Percentiles rank a stretch among this genome's conserved stretches.
Evolutionary conservation across 495 filamentous ascomycete genomes (phyloP).

Genomic region (Ascobolus immersus): DNA sequence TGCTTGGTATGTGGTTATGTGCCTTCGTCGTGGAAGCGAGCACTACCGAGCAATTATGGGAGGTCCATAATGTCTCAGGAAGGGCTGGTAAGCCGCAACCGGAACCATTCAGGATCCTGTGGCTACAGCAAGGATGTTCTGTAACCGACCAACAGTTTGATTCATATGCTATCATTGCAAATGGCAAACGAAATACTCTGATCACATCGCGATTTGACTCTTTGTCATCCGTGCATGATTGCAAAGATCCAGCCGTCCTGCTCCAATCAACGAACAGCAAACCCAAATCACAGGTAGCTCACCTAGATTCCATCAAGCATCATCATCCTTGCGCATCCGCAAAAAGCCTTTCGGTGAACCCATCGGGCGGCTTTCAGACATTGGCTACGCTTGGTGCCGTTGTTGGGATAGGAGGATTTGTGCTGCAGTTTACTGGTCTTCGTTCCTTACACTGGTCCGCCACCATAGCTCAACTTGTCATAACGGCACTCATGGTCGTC

Average conservation of each 20-base stretch:
- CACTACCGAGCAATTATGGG: slow-evolving; percentile 10
- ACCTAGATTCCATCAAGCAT: too few relatives aligned
- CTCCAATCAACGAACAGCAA: not conserved
- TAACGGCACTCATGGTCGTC: slow-evolving; percentile 23
- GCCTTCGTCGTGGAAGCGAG: slow-evolving; percentile 14
- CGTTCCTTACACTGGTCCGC: slow-evolving; percentile 25
- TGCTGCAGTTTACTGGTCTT: slow-evolving; percentile 26
- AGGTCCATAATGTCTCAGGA: too few relatives aligned
- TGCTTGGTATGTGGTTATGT: slow-evolving; percentile 13
- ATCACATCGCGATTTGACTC: slow-evolving; percentile 8
- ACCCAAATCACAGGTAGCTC: not conserved
- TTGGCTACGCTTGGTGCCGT: slow-evolving; percentile 8
- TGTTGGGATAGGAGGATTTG: slow-evolving; percentile 22
- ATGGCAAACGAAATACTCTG: slow-evolving; percentile 1
- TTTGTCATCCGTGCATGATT: not conserved
- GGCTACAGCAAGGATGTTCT: slow-evolving; percentile 11
- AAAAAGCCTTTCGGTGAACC: not conserved
- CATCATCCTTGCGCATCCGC: not conserved
- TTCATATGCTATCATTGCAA: slow-evolving; percentile 8
- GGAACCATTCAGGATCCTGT: slow-evolving; percentile 8
- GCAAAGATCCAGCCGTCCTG: not conserved
- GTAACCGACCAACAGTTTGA: slow-evolving; percentile 15
- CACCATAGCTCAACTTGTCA: slow-evolving; percentile 21
- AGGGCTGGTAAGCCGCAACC: too few relatives aligned
- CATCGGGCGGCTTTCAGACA: not conserved